Evolutionary conservation across 73 alveolate species (phyloP).

Genomic region (Paramecium tetraurelia): DNA sequence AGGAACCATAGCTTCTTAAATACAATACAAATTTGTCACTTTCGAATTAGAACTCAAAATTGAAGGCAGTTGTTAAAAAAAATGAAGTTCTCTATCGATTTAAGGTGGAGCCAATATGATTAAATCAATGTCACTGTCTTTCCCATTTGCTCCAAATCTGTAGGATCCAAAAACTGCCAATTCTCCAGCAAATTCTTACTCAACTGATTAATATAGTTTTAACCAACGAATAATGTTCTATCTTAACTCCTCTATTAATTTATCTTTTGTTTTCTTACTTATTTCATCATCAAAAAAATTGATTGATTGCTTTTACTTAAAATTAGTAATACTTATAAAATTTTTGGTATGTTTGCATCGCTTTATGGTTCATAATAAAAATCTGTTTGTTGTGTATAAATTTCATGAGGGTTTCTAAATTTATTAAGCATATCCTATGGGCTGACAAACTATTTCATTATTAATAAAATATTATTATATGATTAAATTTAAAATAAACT

Average conservation of each 20-base stretch:
- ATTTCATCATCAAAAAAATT: conserved; percentile 28
- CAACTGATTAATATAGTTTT: neutral
- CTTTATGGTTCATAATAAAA: neutral
- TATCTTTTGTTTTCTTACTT: neutral
- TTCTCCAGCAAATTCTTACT: conserved; percentile 8
- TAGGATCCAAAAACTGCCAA: conserved; percentile 82
- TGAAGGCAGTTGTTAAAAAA: conserved; percentile 81
- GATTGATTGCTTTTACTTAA: neutral
- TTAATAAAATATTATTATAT: neutral
- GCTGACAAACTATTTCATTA: neutral
- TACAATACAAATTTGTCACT: conserved; percentile 79
- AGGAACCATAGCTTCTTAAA: conserved; percentile 91
- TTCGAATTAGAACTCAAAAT: conserved; percentile 72
- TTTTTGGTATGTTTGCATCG: neutral
- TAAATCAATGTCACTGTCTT: conserved; percentile 96
- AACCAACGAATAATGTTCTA: neutral
- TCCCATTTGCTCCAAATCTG: conserved; percentile 88
- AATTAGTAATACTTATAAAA: neutral
- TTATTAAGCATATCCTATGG: neutral
- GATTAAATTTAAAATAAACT: neutral
- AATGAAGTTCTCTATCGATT: conserved; percentile 83
- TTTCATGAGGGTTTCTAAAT: neutral
- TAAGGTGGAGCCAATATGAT: conserved; percentile 89
- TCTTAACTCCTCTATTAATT: conserved; percentile 15
- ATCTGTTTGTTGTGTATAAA: neutral